Conservation (phyloP, 345 rosid species). For the Salix koriyanagi region DNA sequence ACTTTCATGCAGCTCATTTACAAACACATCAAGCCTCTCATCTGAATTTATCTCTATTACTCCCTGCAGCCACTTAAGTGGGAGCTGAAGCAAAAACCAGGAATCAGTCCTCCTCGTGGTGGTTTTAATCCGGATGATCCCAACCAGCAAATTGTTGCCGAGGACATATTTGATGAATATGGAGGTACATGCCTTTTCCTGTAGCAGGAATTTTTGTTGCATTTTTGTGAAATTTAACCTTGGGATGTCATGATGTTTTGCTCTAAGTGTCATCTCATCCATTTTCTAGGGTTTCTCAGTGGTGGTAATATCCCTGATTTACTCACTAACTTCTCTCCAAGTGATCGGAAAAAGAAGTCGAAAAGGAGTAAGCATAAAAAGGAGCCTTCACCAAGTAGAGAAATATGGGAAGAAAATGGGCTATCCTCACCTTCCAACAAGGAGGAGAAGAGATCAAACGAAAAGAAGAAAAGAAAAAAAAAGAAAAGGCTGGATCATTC, state of each 20-base stretch:
- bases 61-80: conserved; percentile 77
- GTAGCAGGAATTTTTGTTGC: not conserved
- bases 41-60: not conserved
- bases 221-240: not conserved
- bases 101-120: conserved; percentile 96
- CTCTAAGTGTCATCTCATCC: not conserved
- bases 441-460: conserved; percentile 39
- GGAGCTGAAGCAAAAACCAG: conserved; percentile 96
- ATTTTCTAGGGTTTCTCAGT: conserved; percentile 66
- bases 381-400: conserved; percentile 36
- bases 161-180: conserved; percentile 94
- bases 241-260: not conserved
- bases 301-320: conserved; percentile 57
- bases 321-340: conserved; percentile 44
- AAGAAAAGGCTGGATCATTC: conserved; percentile 39
- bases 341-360: conserved; percentile 46
- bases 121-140: conserved; percentile 86
- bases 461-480: conserved; percentile 33
- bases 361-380: conserved; percentile 45
- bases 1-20: conserved; percentile 1
- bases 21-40: not conserved
- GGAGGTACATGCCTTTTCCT: conserved; percentile 55
- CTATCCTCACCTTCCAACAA: conserved; percentile 35
- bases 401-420: conserved; percentile 22
- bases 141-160: conserved; percentile 96